phyloP scores from a whole-genome alignment of 129 eudicot species.

The Mikania micrantha region DNA sequence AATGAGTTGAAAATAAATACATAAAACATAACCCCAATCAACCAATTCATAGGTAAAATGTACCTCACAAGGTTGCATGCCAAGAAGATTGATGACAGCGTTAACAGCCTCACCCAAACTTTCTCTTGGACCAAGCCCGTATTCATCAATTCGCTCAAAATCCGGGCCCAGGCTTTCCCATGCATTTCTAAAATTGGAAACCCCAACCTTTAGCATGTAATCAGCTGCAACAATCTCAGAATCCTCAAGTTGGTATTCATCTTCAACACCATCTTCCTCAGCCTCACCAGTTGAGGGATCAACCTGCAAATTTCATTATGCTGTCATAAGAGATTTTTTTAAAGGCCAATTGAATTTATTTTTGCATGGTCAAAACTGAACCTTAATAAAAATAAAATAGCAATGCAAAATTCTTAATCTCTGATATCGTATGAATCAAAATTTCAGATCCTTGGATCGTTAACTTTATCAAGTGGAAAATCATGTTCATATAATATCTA shows the following conservation, averaged over 20 bases:
- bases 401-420: no score
- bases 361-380: neutral
- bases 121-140: constrained; percentile 93
- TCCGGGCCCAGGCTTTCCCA: constrained; percentile 90
- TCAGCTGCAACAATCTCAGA: constrained; percentile 86
- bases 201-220: constrained; percentile 81
- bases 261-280: constrained; percentile 95
- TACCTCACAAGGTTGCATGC: constrained; percentile 99
- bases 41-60: neutral
- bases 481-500: no score
- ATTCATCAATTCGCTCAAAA: constrained; percentile 77
- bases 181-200: constrained; percentile 89
- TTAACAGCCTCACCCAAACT: constrained; percentile 78
- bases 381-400: no score
- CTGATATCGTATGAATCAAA: no score
- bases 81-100: constrained; percentile 80
- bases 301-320: constrained; percentile 37
- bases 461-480: no score
- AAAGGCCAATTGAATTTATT: neutral
- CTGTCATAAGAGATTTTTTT: neutral
- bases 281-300: constrained; percentile 95
- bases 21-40: neutral
- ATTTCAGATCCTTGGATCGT: no score
- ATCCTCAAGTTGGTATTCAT: constrained; percentile 92
- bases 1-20: neutral